Base-by-base conservation (phyloP, 2,329 filamentous ascomycete species). In the Botryotinia calthae region DNA sequence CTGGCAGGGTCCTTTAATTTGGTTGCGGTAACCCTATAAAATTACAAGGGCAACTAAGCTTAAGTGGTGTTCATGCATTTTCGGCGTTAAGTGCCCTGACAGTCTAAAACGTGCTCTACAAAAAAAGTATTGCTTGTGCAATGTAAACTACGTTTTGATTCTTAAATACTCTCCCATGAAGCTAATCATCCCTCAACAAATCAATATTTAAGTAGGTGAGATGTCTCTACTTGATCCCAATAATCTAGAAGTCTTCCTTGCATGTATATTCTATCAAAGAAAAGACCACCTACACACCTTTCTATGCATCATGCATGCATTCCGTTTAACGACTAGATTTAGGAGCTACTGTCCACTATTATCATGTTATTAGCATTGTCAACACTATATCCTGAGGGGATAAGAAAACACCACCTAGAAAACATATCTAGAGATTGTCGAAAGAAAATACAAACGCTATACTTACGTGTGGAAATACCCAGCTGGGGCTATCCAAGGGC, bases 381-480 rank as follows among this genome's bases (percentile, higher is more conserved):
- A 10, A 42, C 25, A 25, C n/a, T 28, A 2, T 28, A 2, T 40
- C 14, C 28, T 20, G 48, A 54, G 25, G 51, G 25, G 25, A 51
- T 51, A 25, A 40, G 12, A 20, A 54, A 18, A n/a, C 2, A 6
- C 46, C 46, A 14, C 37, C 4, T 40, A 54, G 46, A 37, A 28
- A 22, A 28, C 9, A 28, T 2, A 40, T 12, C n/a, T 9, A 18
- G 31, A 10, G 18, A 8, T 28, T 42, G 31, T 3, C 31, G 25
- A 7, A 22, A n/a, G 16, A 3, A 31, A 67, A 40, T 9, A 84
- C 22, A 85, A 85, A 83, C 18, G 16, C 12, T 70, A 37, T 56
- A 61, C 70, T 72, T 46, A 72, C 70, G 67, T 72, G 78, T 76
- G 79, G 79, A 72, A 80, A 80, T 3, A 79, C 71, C 77, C 76